Percentiles rank a stretch among this genome's conserved stretches.
Conservation (phyloP, 768 basidiomycete species). For the Neoboletus brunneissimus region DNA sequence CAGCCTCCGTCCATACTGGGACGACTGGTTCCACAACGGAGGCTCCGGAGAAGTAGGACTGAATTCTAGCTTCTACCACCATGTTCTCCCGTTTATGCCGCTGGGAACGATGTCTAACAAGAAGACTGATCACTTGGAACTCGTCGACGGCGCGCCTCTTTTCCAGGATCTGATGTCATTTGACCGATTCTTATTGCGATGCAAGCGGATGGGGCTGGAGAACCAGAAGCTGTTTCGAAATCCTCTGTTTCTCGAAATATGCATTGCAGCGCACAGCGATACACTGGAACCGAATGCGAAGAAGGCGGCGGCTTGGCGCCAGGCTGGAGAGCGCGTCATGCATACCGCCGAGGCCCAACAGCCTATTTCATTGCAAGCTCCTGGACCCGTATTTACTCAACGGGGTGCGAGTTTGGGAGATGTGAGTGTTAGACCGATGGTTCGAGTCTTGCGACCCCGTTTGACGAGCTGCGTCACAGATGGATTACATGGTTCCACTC, state of each 20-base stretch:
- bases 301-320: not conserved
- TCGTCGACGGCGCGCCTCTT: slow-evolving; percentile 33
- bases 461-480: not conserved
- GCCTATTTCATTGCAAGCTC: not conserved
- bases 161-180: slow-evolving; percentile 37
- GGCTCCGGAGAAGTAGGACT: slow-evolving; percentile 32
- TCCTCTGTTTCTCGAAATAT: not conserved
- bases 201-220: not conserved
- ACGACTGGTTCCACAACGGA: slow-evolving; percentile 42
- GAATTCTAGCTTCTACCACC: slow-evolving; percentile 41
- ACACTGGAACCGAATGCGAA: not conserved
- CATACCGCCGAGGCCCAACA: not conserved
- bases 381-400: slow-evolving; percentile 19
- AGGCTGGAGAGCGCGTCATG: not conserved
- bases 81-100: not conserved
- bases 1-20: slow-evolving; percentile 38
- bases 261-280: not conserved
- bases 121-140: not conserved
- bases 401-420: slow-evolving; percentile 15
- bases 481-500: slow-evolving; percentile 2
- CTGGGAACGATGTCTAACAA: not conserved
- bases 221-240: not conserved
- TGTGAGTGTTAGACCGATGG: not conserved
- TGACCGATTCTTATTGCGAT: not conserved
- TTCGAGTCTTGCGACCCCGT: not conserved